A percentile compares a stretch with the other conserved stretches of the same genome.
These are phyloP conservation scores for Glonium stellatum DNA, from an alignment of 495 filamentous ascomycete genomes.

Conservation along the genomic window DNA sequence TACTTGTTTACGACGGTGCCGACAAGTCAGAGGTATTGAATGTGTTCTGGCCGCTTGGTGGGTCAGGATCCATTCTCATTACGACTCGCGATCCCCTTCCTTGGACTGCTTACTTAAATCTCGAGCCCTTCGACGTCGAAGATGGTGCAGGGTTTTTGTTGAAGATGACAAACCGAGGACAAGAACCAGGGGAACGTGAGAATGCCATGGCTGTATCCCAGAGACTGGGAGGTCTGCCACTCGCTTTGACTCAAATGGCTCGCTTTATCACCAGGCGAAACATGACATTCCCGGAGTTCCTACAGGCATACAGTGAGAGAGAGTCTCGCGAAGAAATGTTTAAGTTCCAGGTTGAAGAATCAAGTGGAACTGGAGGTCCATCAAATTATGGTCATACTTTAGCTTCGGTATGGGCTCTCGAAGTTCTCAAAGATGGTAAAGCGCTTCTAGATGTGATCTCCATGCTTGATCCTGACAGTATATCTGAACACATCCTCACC, in stretches of 20 bases:
- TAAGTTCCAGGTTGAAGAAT: conserved; percentile 4
- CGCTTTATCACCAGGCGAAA: not conserved
- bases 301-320: conserved; percentile 3
- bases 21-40: conserved; percentile 7
- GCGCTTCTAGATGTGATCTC: conserved; percentile 21
- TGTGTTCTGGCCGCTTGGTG: conserved; percentile 13
- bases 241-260: conserved; percentile 10
- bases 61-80: conserved; percentile 15
- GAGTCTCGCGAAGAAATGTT: conserved; percentile 2
- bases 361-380: no score
- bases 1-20: conserved; percentile 17
- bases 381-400: conserved; percentile 2
- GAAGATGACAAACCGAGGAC: not conserved
- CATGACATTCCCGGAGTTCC: conserved; percentile 10
- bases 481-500: conserved; percentile 19
- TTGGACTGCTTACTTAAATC: not conserved
- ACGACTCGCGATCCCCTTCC: conserved; percentile 15
- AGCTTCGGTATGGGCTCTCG: conserved; percentile 7
- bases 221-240: conserved; percentile 4
- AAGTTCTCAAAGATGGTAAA: not conserved
- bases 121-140: conserved; percentile 14
- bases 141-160: conserved; percentile 7
- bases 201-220: not conserved
- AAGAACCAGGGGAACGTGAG: not conserved
- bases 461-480: conserved; percentile 27